A percentile compares a stretch with the other conserved stretches of the same genome.
phyloP scores from a whole-genome alignment of 2,329 filamentous ascomycete genomes.

The Venturia oleaginea region DNA sequence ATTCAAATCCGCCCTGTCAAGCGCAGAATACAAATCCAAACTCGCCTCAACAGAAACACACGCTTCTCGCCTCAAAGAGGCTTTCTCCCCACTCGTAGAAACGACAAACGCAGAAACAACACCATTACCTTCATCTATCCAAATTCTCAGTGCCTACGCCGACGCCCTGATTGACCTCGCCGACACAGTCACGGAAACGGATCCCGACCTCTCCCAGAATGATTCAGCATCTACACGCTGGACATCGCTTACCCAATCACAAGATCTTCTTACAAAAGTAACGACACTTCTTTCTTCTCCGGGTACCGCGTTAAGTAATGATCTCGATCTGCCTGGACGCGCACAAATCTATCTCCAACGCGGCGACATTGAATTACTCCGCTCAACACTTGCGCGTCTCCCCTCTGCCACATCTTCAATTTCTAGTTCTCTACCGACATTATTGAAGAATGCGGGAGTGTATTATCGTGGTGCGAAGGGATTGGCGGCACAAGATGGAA shows the following conservation, averaged over 20 bases:
- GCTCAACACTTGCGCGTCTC: not conserved
- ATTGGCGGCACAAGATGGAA: slow-evolving; percentile 10
- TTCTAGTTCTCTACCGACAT: not conserved
- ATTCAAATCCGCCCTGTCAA: slow-evolving; percentile 47
- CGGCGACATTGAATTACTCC: slow-evolving; percentile 7
- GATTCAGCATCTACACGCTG: slow-evolving; percentile 3
- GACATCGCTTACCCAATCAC: slow-evolving; percentile 1
- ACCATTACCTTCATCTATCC: slow-evolving; percentile 30
- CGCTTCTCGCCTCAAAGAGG: slow-evolving; percentile 30
- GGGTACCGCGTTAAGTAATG: not conserved
- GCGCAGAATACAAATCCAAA: slow-evolving; percentile 46
- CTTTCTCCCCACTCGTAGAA: slow-evolving; percentile 25
- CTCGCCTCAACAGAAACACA: slow-evolving; percentile 46
- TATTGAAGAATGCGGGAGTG: slow-evolving; percentile 12
- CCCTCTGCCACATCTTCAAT: not conserved
- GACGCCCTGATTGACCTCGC: slow-evolving; percentile 48
- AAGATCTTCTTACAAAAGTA: slow-evolving; percentile 2
- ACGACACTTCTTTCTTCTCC: not conserved
- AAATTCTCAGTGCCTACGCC: slow-evolving; percentile 45
- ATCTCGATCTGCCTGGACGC: not conserved
- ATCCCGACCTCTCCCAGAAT: not conserved
- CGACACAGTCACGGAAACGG: slow-evolving; percentile 33
- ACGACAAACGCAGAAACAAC: slow-evolving; percentile 10
- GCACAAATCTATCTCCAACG: slow-evolving; percentile 7
- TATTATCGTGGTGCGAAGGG: slow-evolving; percentile 10